phyloP scores from a whole-genome alignment of 352 stramenopile species.

The Globisporangium parvum region DNA sequence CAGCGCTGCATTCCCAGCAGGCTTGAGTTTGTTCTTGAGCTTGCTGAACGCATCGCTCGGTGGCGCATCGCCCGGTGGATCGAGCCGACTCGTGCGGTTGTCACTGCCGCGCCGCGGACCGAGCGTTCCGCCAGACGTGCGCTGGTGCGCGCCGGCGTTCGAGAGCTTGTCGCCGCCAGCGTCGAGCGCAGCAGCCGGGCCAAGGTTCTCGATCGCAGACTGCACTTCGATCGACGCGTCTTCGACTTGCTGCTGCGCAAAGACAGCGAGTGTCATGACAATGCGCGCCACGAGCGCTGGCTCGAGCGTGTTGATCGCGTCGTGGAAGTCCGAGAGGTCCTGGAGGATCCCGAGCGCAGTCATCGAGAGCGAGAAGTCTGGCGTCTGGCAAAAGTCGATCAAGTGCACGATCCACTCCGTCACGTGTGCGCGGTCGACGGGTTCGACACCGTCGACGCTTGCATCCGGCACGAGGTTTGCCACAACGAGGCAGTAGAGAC shows the following conservation, averaged over 20 bases:
- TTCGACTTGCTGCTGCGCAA: conserved; percentile 84
- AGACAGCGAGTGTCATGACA: conserved; percentile 82
- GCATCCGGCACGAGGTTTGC: conserved; percentile 40
- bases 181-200: conserved; percentile 3
- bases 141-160: conserved; percentile 18
- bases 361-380: conserved; percentile 75
- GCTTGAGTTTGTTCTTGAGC: conserved; percentile 64
- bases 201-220: conserved; percentile 56
- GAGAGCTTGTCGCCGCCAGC: conserved; percentile 19
- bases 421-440: conserved; percentile 39
- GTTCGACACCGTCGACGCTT: conserved; percentile 14
- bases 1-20: conserved; percentile 8
- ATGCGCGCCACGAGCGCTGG: conserved; percentile 69
- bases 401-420: conserved; percentile 77
- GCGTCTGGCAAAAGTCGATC: conserved; percentile 70
- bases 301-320: conserved; percentile 62
- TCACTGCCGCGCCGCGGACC: conserved; percentile 37
- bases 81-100: conserved; percentile 39
- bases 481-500: conserved; percentile 67
- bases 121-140: conserved; percentile 13
- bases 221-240: conserved; percentile 85
- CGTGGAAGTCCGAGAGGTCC: conserved; percentile 72
- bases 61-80: conserved; percentile 8
- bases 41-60: conserved; percentile 56
- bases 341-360: conserved; percentile 73